Evolutionary conservation across 768 basidiomycete genomes (phyloP), one percentile per base, ranked within the genome.

Genomic region (Auricularia sp.): DNA sequence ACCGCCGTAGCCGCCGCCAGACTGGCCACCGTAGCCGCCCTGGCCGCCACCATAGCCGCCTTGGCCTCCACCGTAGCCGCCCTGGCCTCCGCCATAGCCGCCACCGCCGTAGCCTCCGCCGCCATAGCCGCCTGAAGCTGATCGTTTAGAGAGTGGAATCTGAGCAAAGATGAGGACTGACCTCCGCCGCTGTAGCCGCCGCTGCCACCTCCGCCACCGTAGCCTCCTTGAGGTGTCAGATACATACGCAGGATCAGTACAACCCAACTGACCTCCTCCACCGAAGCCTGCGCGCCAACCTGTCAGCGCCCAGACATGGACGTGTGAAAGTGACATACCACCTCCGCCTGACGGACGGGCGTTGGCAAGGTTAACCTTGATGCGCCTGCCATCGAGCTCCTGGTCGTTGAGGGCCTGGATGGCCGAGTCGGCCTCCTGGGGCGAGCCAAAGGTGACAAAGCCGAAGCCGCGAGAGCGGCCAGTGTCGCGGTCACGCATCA

Each of bases 401-500:
- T 88, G 85, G 72, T 97, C 95, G 77, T 98, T 89, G 74, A 96
- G 78, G 51, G 74, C 78, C 56, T 61, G 66, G 73, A 97, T 96
- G 56, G 95, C 93, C 66, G 79, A 79, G 11, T 88, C 78, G 56
- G 95, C 95, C 74, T 96, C 93, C 36, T 69, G 66, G 39, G 68
- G 63, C 61, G 71, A 73, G 67, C 79, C 75, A 75, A 80, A 94
- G 63, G 91, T 94, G 67, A 98, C 94, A 78, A 98, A 98, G 67
- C 95, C 95, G 75, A 98, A 98, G 72, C 95, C 95, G 74, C 95
- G 89, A 68, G 93, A 96, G 73, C 95, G 92, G 66, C 92, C 91
- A 69, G 96, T 98, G 74, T 97, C 96, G 74, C 94, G 92, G 79
- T 98, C 95, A 80, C 92, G 90, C 94, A 96, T 96, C 76, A 96